Conservation (phyloP, 495 filamentous ascomycete genomes). For the Penicillium dipodomyicola region DNA sequence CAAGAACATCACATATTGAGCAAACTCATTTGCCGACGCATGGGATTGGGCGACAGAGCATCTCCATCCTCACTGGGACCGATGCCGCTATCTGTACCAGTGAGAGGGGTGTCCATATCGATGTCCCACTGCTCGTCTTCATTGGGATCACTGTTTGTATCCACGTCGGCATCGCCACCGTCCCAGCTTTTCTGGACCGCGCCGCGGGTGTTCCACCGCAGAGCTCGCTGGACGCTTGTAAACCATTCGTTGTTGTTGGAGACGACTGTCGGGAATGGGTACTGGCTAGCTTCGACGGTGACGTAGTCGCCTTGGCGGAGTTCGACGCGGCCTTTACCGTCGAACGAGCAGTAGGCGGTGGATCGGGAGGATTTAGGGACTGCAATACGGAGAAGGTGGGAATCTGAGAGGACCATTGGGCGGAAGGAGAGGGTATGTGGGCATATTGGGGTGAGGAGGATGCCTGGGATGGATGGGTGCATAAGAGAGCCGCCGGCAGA, state of each 20-base stretch:
- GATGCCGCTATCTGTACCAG: conserved; percentile 49
- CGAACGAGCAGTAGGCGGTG: conserved; percentile 92
- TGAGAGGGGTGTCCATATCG: conserved; percentile 68
- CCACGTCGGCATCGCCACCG: conserved; percentile 35
- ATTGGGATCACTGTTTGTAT: conserved; percentile 31
- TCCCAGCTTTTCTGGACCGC: conserved; percentile 82
- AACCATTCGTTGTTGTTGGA: conserved; percentile 83
- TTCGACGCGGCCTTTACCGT: conserved; percentile 93
- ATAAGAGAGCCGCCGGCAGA: conserved; percentile 94
- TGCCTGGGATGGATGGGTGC: conserved; percentile 94
- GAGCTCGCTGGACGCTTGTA: conserved; percentile 81
- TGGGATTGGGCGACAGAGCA: conserved; percentile 57
- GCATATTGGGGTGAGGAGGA: conserved; percentile 96
- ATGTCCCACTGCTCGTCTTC: conserved; percentile 66
- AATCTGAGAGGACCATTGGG: conserved; percentile 98
- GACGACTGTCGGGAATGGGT: conserved; percentile 92
- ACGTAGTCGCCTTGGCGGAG: conserved; percentile 89
- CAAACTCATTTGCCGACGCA: conserved; percentile 67
- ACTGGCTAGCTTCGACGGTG: conserved; percentile 88
- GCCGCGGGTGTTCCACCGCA: conserved; percentile 89
- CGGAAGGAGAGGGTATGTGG: conserved; percentile 95
- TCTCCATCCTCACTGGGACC: conserved; percentile 63
- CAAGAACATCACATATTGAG: conserved; percentile 39
- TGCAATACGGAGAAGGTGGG: conserved; percentile 80
- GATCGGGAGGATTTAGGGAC: conserved; percentile 81